phyloP scores from a whole-genome alignment of 2,329 filamentous ascomycete species.

The Alternaria sp. region DNA sequence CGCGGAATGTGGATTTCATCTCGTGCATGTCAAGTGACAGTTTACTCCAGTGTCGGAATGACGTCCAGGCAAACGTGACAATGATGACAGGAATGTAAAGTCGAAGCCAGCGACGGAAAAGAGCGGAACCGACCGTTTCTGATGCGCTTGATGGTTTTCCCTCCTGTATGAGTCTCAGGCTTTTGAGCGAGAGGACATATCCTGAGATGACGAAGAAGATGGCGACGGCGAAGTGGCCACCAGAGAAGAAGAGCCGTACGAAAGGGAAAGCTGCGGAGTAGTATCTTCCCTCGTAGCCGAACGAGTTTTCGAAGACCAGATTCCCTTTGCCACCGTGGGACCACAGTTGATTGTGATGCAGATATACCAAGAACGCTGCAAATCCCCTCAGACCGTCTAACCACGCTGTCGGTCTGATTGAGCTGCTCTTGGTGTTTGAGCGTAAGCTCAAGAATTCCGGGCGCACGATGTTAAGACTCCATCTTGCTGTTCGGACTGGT shows the following conservation, averaged over 20 bases:
- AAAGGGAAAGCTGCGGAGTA: constrained; percentile 52
- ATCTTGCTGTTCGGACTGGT: constrained; percentile 35
- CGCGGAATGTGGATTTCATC: constrained; percentile 56
- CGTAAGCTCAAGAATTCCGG: constrained; percentile 41
- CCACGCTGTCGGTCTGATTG: constrained; percentile 43
- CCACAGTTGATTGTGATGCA: constrained; percentile 61
- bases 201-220: constrained; percentile 64
- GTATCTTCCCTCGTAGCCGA: constrained; percentile 41
- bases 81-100: constrained; percentile 62
- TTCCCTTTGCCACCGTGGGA: constrained; percentile 57
- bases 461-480: constrained; percentile 43
- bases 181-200: constrained; percentile 61
- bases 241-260: constrained; percentile 59
- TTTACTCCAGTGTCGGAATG: constrained; percentile 57
- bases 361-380: constrained; percentile 71
- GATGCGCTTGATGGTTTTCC: constrained; percentile 51
- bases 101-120: constrained; percentile 62
- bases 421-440: constrained; percentile 28
- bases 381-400: constrained; percentile 73
- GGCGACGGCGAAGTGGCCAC: constrained; percentile 61
- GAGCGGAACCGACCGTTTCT: constrained; percentile 57
- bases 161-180: constrained; percentile 55
- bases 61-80: constrained; percentile 64
- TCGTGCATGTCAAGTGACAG: constrained; percentile 55
- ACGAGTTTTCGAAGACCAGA: constrained; percentile 53